Conservation (phyloP, 106 monocot genomes). For the Phalaenopsis aphrodite region DNA sequence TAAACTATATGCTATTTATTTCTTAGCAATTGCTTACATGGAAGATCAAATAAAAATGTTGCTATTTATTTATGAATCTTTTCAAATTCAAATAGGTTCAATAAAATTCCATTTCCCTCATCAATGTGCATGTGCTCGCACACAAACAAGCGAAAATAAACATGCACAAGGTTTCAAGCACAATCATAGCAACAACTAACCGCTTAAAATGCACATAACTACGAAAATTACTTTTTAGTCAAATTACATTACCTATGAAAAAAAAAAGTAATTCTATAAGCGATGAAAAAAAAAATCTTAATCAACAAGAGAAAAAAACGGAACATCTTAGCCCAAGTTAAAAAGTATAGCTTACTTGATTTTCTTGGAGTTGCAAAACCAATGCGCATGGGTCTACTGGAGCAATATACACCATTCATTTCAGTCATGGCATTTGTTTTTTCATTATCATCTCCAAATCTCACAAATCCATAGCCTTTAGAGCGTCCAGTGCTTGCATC, state of each 20-base stretch:
- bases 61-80: no score
- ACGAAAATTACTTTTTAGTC: no score
- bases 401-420: slow-evolving; percentile 73
- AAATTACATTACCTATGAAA: neutral
- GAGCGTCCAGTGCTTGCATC: slow-evolving; percentile 61
- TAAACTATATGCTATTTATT: no score
- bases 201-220: no score
- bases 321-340: neutral
- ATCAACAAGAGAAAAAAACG: neutral
- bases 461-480: slow-evolving; percentile 88
- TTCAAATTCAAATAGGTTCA: no score
- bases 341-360: slow-evolving; percentile 1
- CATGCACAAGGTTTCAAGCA: no score
- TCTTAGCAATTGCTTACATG: no score
- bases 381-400: slow-evolving; percentile 64
- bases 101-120: no score
- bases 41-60: no score
- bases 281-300: neutral
- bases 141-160: no score
- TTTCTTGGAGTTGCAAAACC: slow-evolving; percentile 67
- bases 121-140: no score
- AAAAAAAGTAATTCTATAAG: neutral
- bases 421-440: slow-evolving; percentile 73
- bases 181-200: no score
- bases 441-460: slow-evolving; percentile 62